phyloP scores from a whole-genome alignment of 2,329 filamentous ascomycete genomes.

The Chaetomiaceae sp. region DNA sequence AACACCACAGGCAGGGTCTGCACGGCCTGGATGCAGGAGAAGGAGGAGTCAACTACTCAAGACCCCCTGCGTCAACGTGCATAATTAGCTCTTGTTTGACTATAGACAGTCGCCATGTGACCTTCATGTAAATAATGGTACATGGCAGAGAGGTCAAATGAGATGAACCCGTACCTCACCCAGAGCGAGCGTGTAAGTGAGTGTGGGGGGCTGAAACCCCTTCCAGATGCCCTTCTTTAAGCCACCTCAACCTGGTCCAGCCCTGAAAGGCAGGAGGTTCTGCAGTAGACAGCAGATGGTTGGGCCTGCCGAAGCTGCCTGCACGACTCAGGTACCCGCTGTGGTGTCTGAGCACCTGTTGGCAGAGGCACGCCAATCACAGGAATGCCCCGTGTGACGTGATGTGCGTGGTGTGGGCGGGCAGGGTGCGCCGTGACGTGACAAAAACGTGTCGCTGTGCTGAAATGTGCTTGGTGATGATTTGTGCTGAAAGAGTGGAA shows the following conservation, averaged over 20 bases:
- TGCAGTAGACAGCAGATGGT: too few species aligned
- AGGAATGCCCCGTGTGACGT: slow-evolving; percentile 15
- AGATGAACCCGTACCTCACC: slow-evolving; percentile 4
- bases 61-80: not conserved
- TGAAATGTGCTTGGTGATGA: slow-evolving; percentile 41
- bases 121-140: too few species aligned
- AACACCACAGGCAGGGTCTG: not conserved
- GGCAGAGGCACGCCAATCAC: slow-evolving; percentile 19
- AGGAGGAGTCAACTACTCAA: not conserved
- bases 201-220: too few species aligned
- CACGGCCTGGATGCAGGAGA: not conserved
- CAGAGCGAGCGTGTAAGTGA: not conserved
- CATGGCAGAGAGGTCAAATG: not conserved
- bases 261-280: too few species aligned
- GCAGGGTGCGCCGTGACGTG: slow-evolving; percentile 18
- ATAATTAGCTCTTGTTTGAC: too few species aligned
- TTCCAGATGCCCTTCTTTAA: too few species aligned
- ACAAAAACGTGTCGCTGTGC: slow-evolving; percentile 30
- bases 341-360: slow-evolving; percentile 1
- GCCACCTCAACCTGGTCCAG: too few species aligned
- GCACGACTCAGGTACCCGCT: slow-evolving; percentile 14
- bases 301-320: too few species aligned
- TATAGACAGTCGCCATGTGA: too few species aligned
- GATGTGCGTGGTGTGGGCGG: slow-evolving; percentile 11
- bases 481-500: slow-evolving; percentile 26